These are phyloP conservation scores for Sporothrix phasma DNA, from an alignment of 2,329 filamentous ascomycete species.

Conservation along the genomic window DNA sequence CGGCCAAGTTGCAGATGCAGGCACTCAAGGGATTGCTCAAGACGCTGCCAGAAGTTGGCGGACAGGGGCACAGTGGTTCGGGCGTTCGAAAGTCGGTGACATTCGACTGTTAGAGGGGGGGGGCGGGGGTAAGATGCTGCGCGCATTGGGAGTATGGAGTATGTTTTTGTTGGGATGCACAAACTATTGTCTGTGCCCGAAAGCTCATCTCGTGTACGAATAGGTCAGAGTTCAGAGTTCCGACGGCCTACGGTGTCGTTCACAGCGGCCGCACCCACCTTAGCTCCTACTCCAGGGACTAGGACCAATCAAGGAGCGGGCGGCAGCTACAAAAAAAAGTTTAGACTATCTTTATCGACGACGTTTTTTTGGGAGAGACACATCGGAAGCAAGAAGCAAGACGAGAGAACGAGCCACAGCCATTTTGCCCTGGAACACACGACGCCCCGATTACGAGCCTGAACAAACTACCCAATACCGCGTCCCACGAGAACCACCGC, in stretches of 20 bases:
- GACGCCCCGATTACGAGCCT: background rate
- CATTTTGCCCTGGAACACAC: background rate
- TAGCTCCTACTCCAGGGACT: background rate
- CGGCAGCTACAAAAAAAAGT: slow-evolving; percentile 9
- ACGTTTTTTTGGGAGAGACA: background rate
- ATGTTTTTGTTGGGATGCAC: too few relatives aligned
- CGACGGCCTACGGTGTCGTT: background rate
- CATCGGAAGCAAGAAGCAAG: background rate
- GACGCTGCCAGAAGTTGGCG: slow-evolving; percentile 11
- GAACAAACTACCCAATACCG: background rate
- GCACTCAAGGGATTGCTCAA: slow-evolving; percentile 14
- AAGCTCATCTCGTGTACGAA: too few relatives aligned
- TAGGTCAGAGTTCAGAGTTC: too few relatives aligned
- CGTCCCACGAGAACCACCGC: background rate
- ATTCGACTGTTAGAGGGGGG: slow-evolving; percentile 13
- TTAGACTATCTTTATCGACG: slow-evolving; percentile 5
- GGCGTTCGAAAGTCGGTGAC: slow-evolving; percentile 9
- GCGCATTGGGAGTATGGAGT: background rate
- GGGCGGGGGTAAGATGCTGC: too few relatives aligned
- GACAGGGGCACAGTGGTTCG: background rate
- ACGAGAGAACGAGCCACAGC: background rate
- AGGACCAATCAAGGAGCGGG: slow-evolving; percentile 8
- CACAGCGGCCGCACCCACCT: background rate
- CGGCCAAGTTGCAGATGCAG: slow-evolving; percentile 17
- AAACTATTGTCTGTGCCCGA: background rate